Evolutionary conservation across 2,329 filamentous ascomycete genomes (phyloP), one percentile per base, ranked within the genome.

Genomic region (Plectosphaerella plurivora): DNA sequence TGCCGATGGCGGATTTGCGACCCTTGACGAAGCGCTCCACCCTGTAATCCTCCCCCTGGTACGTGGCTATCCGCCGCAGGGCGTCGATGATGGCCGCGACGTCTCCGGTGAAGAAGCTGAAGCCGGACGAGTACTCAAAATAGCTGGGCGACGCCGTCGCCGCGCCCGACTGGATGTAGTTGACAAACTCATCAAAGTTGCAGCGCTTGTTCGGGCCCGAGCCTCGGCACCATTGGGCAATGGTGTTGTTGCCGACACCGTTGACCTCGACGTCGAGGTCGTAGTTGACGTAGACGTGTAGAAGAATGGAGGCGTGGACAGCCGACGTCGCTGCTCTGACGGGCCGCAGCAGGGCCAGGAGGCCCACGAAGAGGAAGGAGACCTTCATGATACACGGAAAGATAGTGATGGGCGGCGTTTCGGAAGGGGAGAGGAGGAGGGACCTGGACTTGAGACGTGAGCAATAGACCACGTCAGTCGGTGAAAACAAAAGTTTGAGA

Each of bases 121-220:
- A 20, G 28, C 25, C 28, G 28, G 45, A 47, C 9, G 25, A 20
- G 28, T 35, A 18, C 25, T 47, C 45, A 9, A 35, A 35, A 15
- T 47, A 47, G n/a, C 25, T 36, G n/a, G 45, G 45, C 8, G 22
- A 16, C 14, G 22, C 18, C 14, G 25, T 47, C 15, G 45, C 22
- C 25, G n/a, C 33, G 25, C 45, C 45, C n/a, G 45, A 35, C 18
- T 47, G 25, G 45, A 36, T 20, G 25, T 47, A 47, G 45, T 47
- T 47, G 45, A 47, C 25, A 12, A 47, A 47, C n/a, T 47, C 45
- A n/a, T 47, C 33, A 12, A 47, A 36, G 7, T 16, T 47, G 45
- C 45, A 47, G 15, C 45, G 45, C n/a, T 33, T 33, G 25, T 36
- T 33, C 10, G 15, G 7, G 45, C 25, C 45, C 24, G 45, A 35